Base-by-base conservation (phyloP, 768 basidiomycete species). In the Tricholoma hemisulphureum region DNA sequence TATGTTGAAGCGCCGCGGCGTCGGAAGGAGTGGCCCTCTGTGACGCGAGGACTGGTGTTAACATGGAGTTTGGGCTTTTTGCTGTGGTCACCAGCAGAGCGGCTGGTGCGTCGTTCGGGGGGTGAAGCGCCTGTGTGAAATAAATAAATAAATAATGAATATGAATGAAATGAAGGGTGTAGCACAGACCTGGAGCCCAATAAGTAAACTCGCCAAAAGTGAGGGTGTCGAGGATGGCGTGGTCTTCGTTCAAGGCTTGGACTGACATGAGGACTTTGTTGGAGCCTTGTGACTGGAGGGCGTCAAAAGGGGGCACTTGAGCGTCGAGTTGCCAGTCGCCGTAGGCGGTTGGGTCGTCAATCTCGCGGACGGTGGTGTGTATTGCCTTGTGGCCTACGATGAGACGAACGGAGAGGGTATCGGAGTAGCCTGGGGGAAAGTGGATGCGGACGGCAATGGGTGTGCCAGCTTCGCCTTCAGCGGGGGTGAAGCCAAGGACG, bases 201-300 rank as follows among this genome's bases (percentile, higher is more conserved):
- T 87, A 91, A 31, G 80, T 80, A 70, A 90, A 91, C 60, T 84
- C 80, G 55, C 90, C 91, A 70, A 90, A 88, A 13, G 81, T 80
- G 55, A 86, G 78, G 0, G 84, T 80, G 63, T 90, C 89, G 16
- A 91, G 67, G 34, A 90, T 67, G 31, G 69, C 61, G 59, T 82
- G 80, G 16, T 81, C 74, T 53, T 76, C 72, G 70, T 83, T 80
- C 55, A 89, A 73, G 10, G 84, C 85, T 67, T 88, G 85, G 24
- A 88, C 82, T 16, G 83, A 82, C 53, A 89, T 74, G 7, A 80
- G 76, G 34, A 84, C 77, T 55, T 77, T 82, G 52, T 77, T 57
- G 0, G 76, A 75, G 35, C 73, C 46, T n/a, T n/a, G n/a, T 9
- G 73, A 64, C 49, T 77, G 75, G 39, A 74, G 70, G n/a, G 73